Evolutionary conservation across 495 filamentous ascomycete genomes (phyloP), one percentile per base, ranked within the genome.

Genomic region (Hyaloscypha hepaticicola): DNA sequence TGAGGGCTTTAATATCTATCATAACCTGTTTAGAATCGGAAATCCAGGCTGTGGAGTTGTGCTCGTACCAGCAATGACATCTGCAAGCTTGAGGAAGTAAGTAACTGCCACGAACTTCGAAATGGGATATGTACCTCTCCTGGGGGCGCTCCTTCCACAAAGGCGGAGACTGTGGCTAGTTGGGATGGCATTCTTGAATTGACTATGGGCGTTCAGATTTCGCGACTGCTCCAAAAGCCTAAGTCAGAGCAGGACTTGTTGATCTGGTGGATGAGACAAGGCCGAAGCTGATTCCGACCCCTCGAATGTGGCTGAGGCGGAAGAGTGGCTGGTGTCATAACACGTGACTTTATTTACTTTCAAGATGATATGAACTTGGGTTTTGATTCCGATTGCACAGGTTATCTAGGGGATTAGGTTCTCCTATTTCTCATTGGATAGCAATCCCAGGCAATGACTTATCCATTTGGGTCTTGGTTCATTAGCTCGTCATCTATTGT

Each of bases 71-170:
- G 90, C 87, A 55, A 96, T 83, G 59, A 97, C 94, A 78, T 97
- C 92, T 76, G 85, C 82, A 58, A 97, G 87, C 95, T 99, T 67
- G 58, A 61, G 56, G 57, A 63, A 48, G 68, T 79, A 59, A 74
- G 72, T 41, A 38, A 26, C 49, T 61, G 21, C 25, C 55, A 25
- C 31, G 34, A n/a, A 68, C 31, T 38, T 12, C 60, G 25, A 31
- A 27, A 33, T 33, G 31, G 57, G 25, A 26, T 34, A 73, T 82
- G 70, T 86, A 97, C 95, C 90, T 99, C 96, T 79, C 96, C 96
- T 31, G 96, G 96, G 50, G 95, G 95, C 72, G 95, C 92, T 75
- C 92, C 91, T 77, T 97, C 87, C 66, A 99, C 87, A 76, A 98
- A 99, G 5, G 91, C 88, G 66, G 92, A 90, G 60, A 91, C 78